Percentiles rank a stretch among this genome's conserved stretches.
Evolutionary conservation across 768 basidiomycete species (phyloP).

Genomic region (Rhizopogon vinicolor): DNA sequence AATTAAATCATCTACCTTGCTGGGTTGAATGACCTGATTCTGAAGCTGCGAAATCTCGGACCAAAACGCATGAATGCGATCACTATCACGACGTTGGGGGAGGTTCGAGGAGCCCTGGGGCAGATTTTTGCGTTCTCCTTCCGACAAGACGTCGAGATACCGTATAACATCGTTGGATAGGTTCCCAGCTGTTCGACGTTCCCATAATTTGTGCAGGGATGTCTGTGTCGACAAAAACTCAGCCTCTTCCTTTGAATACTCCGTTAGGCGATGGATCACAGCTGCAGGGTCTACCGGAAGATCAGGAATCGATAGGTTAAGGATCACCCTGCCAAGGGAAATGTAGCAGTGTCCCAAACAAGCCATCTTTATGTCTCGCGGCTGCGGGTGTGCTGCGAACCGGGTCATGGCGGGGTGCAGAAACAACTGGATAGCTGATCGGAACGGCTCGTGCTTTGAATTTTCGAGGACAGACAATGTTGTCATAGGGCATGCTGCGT

Average conservation of each 20-base stretch:
- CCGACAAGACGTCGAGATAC: constrained; percentile 37
- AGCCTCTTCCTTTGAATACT: constrained; percentile 41
- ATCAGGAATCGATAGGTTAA: constrained; percentile 78
- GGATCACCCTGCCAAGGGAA: constrained; percentile 49
- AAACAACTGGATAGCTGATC: constrained; percentile 26
- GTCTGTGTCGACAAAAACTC: constrained; percentile 43
- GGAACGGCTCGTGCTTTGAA: constrained; percentile 31
- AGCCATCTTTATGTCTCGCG: constrained; percentile 19
- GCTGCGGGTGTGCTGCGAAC: constrained; percentile 9
- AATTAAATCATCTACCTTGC: constrained; percentile 48
- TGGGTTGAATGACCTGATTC: constrained; percentile 43
- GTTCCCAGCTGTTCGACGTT: constrained; percentile 54
- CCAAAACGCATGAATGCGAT: constrained; percentile 64
- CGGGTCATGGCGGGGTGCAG: constrained; percentile 17
- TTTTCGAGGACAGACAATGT: constrained; percentile 28
- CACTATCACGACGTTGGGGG: constrained; percentile 35
- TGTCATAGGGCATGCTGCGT: constrained; percentile 14
- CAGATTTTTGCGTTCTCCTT: constrained; percentile 25
- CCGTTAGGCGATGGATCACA: constrained; percentile 42
- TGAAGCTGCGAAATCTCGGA: constrained; percentile 75
- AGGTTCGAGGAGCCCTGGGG: constrained; percentile 18
- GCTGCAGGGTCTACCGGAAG: constrained; percentile 84
- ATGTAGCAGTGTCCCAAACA: constrained; percentile 54
- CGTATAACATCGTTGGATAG: constrained; percentile 40
- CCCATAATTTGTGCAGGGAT: constrained; percentile 49